A percentile compares a stretch with the other conserved stretches of the same genome.
Conservation (phyloP, 2,329 filamentous ascomycete species). For the Dendryphion nanum region DNA sequence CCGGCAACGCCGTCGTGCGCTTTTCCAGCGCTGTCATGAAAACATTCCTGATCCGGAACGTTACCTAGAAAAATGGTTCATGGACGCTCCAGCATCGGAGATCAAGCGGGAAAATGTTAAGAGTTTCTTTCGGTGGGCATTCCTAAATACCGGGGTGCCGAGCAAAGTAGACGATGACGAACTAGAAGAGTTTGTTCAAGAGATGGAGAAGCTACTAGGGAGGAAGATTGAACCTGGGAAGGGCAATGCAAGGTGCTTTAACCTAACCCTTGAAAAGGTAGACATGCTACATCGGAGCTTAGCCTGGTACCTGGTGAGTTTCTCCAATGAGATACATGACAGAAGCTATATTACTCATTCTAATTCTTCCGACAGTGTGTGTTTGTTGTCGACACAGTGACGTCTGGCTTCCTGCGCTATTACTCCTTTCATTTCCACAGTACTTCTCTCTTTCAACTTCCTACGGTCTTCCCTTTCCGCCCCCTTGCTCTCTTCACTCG, state of each 20-base stretch:
- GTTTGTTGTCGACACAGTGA: constrained; percentile 52
- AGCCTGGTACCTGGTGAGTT: constrained; percentile 58
- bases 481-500: constrained; percentile 50
- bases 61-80: constrained; percentile 66
- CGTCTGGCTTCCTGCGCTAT: constrained; percentile 43
- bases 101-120: constrained; percentile 64
- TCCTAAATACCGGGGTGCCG: constrained; percentile 54
- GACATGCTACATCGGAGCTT: constrained; percentile 61
- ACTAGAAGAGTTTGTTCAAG: constrained; percentile 3
- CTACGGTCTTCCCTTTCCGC: constrained; percentile 59
- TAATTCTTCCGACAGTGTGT: constrained; percentile 42
- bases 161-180: constrained; percentile 41
- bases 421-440: constrained; percentile 56
- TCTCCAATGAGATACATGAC: constrained; percentile 22
- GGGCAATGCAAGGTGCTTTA: constrained; percentile 56
- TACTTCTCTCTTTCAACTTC: constrained; percentile 41
- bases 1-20: constrained; percentile 48
- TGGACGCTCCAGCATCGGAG: constrained; percentile 56
- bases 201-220: constrained; percentile 14
- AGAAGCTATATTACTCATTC: background rate
- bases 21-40: constrained; percentile 58
- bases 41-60: constrained; percentile 55
- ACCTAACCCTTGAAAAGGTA: constrained; percentile 66
- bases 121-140: constrained; percentile 67
- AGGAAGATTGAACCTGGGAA: constrained; percentile 53